Evolutionary conservation across 305 asterid genomes (phyloP), one percentile per base, ranked within the genome.

Genomic region (Fraxinus sp.): DNA sequence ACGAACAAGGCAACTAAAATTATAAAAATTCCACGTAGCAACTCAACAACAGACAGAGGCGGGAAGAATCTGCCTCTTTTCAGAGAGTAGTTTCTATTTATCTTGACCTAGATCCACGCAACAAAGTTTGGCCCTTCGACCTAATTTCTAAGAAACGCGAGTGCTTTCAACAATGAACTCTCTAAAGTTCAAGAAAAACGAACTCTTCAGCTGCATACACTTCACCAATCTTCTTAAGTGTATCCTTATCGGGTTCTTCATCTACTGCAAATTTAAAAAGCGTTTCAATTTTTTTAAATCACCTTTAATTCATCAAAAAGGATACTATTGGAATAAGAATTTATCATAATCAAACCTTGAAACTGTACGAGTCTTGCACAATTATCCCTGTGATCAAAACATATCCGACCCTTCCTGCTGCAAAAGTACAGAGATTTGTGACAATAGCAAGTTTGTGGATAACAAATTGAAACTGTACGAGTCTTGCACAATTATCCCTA

Each of bases 221-320:
- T 24, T 92, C 92, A 1, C 98, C 98, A 0, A 93, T 92, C 90
- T 87, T 90, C 93, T 87, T 95, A 46, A 93, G 97, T 4, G 98
- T 87, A 20, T 91, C 93, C 90, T 92, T 92, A 22, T 86, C 86
- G 0, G 97, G 98, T 78, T 90, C 93, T 81, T 95, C 97, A 24
- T 95, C 98, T 6, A 95, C 98, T 35, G 97, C 98, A 32, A 95
- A 28, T 28, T 28, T 28, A 28, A 28, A 28, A 28, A 28, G 32
- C 32, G 32, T 28, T 28, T 28, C 32, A 28, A 28, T 28, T 28
- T 28, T 28, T 28, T 28, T 28, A 28, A 28, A 28, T 28, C 32
- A 28, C 32, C 32, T 28, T 28, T 28, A 28, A 28, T 28, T 28
- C 32, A 28, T 28, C 32, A 28, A 28, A 28, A 28, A 28, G 32